Evolutionary conservation across 1,284 basidiomycete species (phyloP).

Genomic region (Hymenochaete sp.): DNA sequence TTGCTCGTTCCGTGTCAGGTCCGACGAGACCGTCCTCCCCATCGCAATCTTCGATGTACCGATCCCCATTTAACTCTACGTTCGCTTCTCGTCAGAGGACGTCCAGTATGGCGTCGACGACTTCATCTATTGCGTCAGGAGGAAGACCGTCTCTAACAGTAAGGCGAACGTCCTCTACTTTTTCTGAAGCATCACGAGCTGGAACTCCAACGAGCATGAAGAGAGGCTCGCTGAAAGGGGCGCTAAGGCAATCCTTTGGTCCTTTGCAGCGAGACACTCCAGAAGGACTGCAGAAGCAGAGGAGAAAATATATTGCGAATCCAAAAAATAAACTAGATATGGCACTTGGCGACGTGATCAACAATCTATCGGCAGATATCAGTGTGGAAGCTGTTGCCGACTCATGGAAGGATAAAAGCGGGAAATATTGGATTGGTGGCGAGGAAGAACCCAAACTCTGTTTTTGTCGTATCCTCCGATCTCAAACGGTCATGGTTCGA

Average conservation of each 20-base stretch:
- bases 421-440: slow-evolving; percentile 92
- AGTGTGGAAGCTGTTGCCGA: slow-evolving; percentile 76
- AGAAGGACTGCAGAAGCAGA: slow-evolving; percentile 28
- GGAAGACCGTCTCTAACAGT: slow-evolving; percentile 30
- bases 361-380: slow-evolving; percentile 79
- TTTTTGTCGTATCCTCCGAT: slow-evolving; percentile 87
- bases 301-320: slow-evolving; percentile 72
- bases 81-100: slow-evolving; percentile 77
- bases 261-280: slow-evolving; percentile 37
- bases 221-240: slow-evolving; percentile 57
- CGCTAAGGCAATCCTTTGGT: slow-evolving; percentile 52
- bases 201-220: slow-evolving; percentile 28
- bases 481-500: slow-evolving; percentile 92
- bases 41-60: slow-evolving; percentile 19
- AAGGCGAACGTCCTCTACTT: slow-evolving; percentile 47
- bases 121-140: slow-evolving; percentile 23
- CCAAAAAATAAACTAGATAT: slow-evolving; percentile 86
- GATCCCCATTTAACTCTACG: slow-evolving; percentile 46
- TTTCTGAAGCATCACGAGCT: slow-evolving; percentile 35
- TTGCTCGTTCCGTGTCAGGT: slow-evolving; percentile 51
- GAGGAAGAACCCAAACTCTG: slow-evolving; percentile 81
- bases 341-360: slow-evolving; percentile 85
- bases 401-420: slow-evolving; percentile 83
- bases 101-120: slow-evolving; percentile 44
- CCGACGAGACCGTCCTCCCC: slow-evolving; percentile 26